Evolutionary conservation across 495 filamentous ascomycete genomes (phyloP), one percentile per base, ranked within the genome.

Genomic region (Penicillium bovifimosum): DNA sequence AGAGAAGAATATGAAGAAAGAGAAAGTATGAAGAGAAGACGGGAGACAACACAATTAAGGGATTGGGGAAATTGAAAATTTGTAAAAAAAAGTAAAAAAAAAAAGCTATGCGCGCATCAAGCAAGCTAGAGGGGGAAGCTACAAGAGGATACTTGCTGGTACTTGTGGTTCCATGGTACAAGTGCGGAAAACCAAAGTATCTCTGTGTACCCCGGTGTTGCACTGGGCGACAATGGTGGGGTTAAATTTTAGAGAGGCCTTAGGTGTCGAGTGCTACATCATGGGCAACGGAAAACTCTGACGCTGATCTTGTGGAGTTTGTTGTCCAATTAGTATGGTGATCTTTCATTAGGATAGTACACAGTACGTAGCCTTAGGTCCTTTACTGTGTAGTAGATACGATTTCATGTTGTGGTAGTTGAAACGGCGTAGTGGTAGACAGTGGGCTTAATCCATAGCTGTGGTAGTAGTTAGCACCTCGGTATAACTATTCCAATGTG

Each of bases 51-150:
- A 45, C 39, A 41, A 34, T 39, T 18, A 2, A 24, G 27, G 24
- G 27, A 29, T n/a, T n/a, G n/a, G 39, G 28, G 40, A 53, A 28
- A 27, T 36, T 24, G 4, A 24, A 24, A 24, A 24, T n/a, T n/a
- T n/a, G n/a, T n/a, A 40, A 34, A 54, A 40, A 49, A 50, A 41
- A 35, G 16, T 60, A 59, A 54, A 41, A 41, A 31, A 18, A 40
- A 17, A 33, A 16, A 53, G 50, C 47, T 52, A 40, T 56, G 52
- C 47, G 56, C 53, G 53, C 48, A 56, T 50, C 29, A 45, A 28
- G 29, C 11, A n/a, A 53, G 51, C 51, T 53, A 26, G n/a, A 36
- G 4, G 20, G 20, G 10, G 11, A 28, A 16, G 42, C 26, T 53
- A 53, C 51, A n/a, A 28, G 28, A 11, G 0, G 18, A 41, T 53